Percentiles rank a stretch among this genome's conserved stretches.
phyloP scores from a whole-genome alignment of 2,329 filamentous ascomycete genomes.

The Dryadomyces quercus-mongolicae region DNA sequence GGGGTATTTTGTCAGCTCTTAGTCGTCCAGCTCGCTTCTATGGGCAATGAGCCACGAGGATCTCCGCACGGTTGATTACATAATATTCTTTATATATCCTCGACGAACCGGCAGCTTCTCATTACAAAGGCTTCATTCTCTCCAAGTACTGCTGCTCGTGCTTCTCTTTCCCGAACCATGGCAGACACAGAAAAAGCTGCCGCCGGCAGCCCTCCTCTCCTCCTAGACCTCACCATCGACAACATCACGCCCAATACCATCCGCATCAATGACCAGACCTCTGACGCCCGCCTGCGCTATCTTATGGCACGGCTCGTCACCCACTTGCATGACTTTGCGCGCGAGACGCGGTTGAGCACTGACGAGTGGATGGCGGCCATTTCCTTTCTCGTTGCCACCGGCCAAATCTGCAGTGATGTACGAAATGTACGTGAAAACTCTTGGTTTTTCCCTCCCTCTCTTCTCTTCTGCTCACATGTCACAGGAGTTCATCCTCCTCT shows the following conservation, averaged over 20 bases:
- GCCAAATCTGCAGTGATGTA: conserved; percentile 62
- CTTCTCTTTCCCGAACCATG: not conserved
- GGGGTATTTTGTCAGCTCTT: conserved; percentile 3
- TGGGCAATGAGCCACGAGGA: no score
- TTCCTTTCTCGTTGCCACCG: conserved; percentile 58
- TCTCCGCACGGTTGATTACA: not conserved
- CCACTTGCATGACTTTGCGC: conserved; percentile 71
- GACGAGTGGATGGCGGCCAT: conserved; percentile 69
- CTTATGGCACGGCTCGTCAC: conserved; percentile 61
- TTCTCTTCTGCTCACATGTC: not conserved
- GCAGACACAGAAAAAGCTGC: not conserved
- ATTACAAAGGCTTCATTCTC: not conserved
- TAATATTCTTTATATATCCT: not conserved
- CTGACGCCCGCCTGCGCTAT: conserved; percentile 55
- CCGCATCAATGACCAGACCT: conserved; percentile 59
- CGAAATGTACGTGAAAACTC: conserved; percentile 43
- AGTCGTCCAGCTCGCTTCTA: not conserved
- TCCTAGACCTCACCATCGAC: conserved; percentile 56
- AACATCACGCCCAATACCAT: conserved; percentile 71
- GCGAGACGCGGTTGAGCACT: conserved; percentile 64
- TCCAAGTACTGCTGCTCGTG: not conserved
- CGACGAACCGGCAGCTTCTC: not conserved
- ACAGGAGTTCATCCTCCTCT: conserved; percentile 66
- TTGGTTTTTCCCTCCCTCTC: not conserved
- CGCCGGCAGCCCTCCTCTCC: conserved; percentile 6